Base-by-base conservation (phyloP, 2,329 filamentous ascomycete species). In the Aspergillus sp. region DNA sequence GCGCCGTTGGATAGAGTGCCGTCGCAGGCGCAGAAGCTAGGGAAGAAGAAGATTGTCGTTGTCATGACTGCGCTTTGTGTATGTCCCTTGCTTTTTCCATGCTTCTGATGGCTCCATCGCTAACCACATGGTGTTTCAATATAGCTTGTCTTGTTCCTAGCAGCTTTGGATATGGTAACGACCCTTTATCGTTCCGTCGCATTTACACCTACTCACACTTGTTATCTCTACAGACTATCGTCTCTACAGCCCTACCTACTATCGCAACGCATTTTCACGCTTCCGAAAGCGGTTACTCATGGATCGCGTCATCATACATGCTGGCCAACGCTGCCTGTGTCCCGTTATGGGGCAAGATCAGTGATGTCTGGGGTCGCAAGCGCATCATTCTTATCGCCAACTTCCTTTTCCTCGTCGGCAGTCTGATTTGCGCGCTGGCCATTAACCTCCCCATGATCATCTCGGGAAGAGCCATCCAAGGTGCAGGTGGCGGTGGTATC, bases 321-420 rank as follows among this genome's bases (percentile, higher is more conserved):
- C 70, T 82, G 55, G 78, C 76, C 55, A 79, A 80, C 65, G 76
- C 80, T 21, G 72, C 79, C 13, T 77, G 82, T 19, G 83, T 84
- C 2, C 84, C 84, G 2, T 78, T 84, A 32, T 88, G 85, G 84
- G 85, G 85, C 21, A 88, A 88, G 68, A 75, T 88, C 21, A 86
- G 84, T 48, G 88, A 90, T 65, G 89, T 90, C 60, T 89, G 85
- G 76, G 87, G 88, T 2, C 80, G 88, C 43, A 90, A 89, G 67
- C 83, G 82, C 12, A 81, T 88, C 52, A 76, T 90, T 30, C 75
- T 90, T 13, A 66, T 83, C 3, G 86, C 86, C 17, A 87, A 88
- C 60, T 74, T 81, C 17, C 75, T 87, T 23, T 90, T 90, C 76
- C 81, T 89, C 57, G 72, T 87, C 15, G 86, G 85, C 23, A 87